Base-by-base conservation (phyloP, 768 basidiomycete genomes). In the Termitomyces heimii region DNA sequence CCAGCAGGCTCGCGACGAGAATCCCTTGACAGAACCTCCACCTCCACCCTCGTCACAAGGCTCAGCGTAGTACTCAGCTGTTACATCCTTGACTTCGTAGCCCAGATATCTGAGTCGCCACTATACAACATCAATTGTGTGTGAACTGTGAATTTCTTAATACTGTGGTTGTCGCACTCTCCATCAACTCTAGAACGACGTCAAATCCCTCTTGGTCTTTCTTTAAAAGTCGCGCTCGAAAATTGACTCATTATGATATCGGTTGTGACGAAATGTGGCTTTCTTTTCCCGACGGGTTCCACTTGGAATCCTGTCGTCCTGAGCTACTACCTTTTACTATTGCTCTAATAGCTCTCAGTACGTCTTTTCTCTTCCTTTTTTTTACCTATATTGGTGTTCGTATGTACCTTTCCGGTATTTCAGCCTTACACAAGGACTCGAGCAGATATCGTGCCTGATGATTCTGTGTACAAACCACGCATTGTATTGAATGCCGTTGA, bases 1-100 rank as follows among this genome's bases (percentile, higher is more conserved):
- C 1, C 80, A 87, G 49, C 88, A 92, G 65, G 92, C 95, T 2
- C 75, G 88, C 56, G 78, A 83, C 50, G 92, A 94, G 61, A 88
- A 92, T 66, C 89, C 91, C 3, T 62, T 92, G 61, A 82, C 78
- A 40, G 82, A 86, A 24, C 82, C 84, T 5, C 77, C 80, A 22
- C 76, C 82, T 10, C 71, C 77, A 34, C 61, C 74, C 5, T 26
- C 61, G 7, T 37, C 63, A 5, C 59, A 60, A 2, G 31, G 39
- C 22, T 59, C 60, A 29, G 16, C 44, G 24, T 59, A 55, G 28
- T 44, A 28, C 31, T 18, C n/a, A 16, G n/a, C 24, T 16, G 14
- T 32, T 32, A 14, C 43, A 14, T 44, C 10, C 31, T 31, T 20
- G 12, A 20, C 13, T 14, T n/a, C 24, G 20, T 24, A 13, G 48